These are phyloP conservation scores for Nasturtium officinale DNA, from an alignment of 345 rosid species.

Conservation along the genomic window DNA sequence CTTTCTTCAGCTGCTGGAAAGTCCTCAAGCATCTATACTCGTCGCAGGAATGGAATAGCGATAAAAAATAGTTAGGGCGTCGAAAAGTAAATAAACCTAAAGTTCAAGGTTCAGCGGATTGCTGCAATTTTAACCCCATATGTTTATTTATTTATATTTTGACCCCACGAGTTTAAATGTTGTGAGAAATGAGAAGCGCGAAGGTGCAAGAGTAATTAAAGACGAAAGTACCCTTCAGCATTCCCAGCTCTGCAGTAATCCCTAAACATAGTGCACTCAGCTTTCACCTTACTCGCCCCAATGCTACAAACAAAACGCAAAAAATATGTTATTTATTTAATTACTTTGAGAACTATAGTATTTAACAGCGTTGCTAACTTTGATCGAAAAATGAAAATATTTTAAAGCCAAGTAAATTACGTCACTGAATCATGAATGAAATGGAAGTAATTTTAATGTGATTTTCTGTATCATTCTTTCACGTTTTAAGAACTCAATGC, in stretches of 20 bases:
- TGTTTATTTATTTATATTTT: neutral
- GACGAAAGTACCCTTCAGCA: constrained; percentile 74
- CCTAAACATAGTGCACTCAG: constrained; percentile 75
- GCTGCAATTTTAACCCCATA: neutral
- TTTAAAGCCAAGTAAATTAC: neutral
- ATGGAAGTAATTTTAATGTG: neutral
- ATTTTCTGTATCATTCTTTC: neutral
- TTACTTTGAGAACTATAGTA: neutral
- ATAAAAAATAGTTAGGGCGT: neutral
- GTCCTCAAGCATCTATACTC: constrained; percentile 65
- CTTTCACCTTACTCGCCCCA: constrained; percentile 94
- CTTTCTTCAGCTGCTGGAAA: constrained; percentile 84
- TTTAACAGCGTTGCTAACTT: neutral
- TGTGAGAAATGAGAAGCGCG: neutral
- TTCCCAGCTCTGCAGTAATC: constrained; percentile 83
- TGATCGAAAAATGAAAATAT: neutral
- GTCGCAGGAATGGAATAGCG: constrained; percentile 3
- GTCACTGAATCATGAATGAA: constrained; percentile 9
- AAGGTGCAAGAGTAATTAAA: neutral
- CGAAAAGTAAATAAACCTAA: neutral
- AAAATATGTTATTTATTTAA: neutral
- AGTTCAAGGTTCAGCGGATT: neutral
- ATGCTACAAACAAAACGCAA: constrained; percentile 56
- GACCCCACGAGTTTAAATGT: neutral
- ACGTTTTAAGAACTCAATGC: neutral